Conservation (phyloP, 78 protist genomes). For the Dictyostelium intermedium region DNA sequence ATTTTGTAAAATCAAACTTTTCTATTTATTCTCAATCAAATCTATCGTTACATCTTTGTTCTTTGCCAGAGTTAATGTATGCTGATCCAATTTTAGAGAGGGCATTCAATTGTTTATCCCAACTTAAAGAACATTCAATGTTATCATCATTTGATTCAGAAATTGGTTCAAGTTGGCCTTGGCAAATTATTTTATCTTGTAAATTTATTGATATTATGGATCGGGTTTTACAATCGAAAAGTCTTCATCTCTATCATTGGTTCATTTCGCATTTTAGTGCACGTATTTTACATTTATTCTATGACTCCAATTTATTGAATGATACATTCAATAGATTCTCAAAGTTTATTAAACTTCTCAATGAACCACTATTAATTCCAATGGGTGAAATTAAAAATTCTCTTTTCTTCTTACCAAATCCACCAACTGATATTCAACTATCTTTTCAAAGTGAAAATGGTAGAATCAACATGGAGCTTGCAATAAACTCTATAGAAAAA, state of each 20-base stretch:
- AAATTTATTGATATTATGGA: not conserved
- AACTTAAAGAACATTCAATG: not conserved
- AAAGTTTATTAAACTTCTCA: not conserved
- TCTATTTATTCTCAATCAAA: not conserved
- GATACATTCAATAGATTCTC: not conserved
- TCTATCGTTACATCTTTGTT: not conserved
- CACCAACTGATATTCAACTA: slow-evolving; percentile 32
- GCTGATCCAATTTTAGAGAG: not conserved
- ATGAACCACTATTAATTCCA: not conserved
- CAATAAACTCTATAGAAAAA: not conserved
- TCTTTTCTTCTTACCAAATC: not conserved
- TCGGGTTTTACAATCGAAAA: not conserved
- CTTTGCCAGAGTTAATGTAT: not conserved
- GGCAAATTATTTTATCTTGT: not conserved
- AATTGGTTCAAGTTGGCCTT: slow-evolving; percentile 27
- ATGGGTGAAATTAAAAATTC: not conserved
- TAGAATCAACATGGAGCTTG: not conserved
- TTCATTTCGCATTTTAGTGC: slow-evolving; percentile 14
- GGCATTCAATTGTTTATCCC: not conserved
- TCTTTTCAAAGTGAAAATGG: slow-evolving; percentile 49
- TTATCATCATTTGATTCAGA: not conserved
- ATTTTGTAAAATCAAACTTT: not conserved
- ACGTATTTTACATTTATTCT: not conserved
- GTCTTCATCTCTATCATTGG: slow-evolving; percentile 5
- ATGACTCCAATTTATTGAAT: not conserved